Evolutionary conservation across 2,329 filamentous ascomycete genomes (phyloP).

Genomic region (Bipolaris zeicola): DNA sequence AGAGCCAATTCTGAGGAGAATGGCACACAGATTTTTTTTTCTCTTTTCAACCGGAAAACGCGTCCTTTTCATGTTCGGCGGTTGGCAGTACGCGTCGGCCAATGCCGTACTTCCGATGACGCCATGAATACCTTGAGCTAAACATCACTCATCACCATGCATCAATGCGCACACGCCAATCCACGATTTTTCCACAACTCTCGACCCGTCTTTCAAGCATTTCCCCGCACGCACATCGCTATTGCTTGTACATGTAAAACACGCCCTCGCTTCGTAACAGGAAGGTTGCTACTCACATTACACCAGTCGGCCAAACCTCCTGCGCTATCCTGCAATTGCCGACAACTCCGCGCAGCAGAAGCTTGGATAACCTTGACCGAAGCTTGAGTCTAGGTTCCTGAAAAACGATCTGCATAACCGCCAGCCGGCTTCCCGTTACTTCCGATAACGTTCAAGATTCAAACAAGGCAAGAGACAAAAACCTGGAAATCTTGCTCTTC

Average conservation of each 20-base stretch:
- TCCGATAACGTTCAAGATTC: not conserved
- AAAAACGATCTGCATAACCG: slow-evolving; percentile 12
- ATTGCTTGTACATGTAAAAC: slow-evolving; percentile 2
- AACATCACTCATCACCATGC: slow-evolving; percentile 10
- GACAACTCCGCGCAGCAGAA: slow-evolving; percentile 10
- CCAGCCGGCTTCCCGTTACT: slow-evolving; percentile 1
- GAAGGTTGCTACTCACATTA: slow-evolving; percentile 6
- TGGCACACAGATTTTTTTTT: not conserved
- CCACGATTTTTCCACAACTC: slow-evolving; percentile 19
- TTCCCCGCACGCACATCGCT: slow-evolving; percentile 12
- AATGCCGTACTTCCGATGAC: slow-evolving; percentile 46
- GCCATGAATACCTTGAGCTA: slow-evolving; percentile 44
- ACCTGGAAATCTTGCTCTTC: slow-evolving; percentile 2
- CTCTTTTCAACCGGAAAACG: slow-evolving; percentile 1
- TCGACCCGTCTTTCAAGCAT: not conserved
- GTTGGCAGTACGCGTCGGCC: slow-evolving; percentile 8
- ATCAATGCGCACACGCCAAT: slow-evolving; percentile 20
- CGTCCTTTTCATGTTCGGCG: slow-evolving; percentile 22
- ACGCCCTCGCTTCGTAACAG: slow-evolving; percentile 1
- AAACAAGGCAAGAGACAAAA: not conserved
- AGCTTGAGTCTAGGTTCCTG: slow-evolving; percentile 33
- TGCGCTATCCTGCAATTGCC: slow-evolving; percentile 38
- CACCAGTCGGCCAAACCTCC: slow-evolving; percentile 3
- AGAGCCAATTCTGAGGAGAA: slow-evolving; percentile 4
- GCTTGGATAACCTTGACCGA: slow-evolving; percentile 26